phyloP scores from a whole-genome alignment of 257 asterid species.

The Gardenia jasminoides region DNA sequence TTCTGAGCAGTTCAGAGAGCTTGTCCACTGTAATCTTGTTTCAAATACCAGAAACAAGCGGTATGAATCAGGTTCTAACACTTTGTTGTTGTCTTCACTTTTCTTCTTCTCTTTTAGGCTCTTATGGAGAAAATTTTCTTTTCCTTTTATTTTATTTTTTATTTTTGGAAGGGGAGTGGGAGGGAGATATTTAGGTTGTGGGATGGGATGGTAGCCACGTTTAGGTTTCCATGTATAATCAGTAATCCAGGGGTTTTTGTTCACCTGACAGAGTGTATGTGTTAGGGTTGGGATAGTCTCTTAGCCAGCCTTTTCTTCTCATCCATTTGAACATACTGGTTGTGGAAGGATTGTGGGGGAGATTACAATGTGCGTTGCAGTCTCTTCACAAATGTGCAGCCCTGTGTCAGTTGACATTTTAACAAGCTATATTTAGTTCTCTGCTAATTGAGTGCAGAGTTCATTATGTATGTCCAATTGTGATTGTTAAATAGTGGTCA shows the following conservation, averaged over 20 bases:
- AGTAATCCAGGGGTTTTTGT: not conserved
- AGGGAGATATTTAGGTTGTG: too few species aligned
- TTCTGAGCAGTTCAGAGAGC: not conserved
- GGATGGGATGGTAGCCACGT: not conserved
- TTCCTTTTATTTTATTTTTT: not conserved
- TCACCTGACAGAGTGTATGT: conserved; percentile 2
- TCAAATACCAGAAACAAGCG: not conserved
- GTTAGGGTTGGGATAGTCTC: conserved; percentile 15
- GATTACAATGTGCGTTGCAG: not conserved
- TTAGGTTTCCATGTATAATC: not conserved
- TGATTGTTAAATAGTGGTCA: not conserved
- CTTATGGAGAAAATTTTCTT: not conserved
- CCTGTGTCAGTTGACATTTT: not conserved
- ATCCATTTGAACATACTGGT: not conserved
- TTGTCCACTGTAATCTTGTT: not conserved
- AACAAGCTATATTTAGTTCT: not conserved
- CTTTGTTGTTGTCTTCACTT: conserved; percentile 5
- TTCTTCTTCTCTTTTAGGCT: not conserved
- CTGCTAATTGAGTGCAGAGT: not conserved
- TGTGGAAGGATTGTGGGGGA: conserved; percentile 12
- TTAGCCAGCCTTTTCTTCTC: conserved; percentile 5
- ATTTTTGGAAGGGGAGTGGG: too few species aligned
- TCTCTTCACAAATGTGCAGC: not conserved
- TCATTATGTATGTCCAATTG: not conserved
- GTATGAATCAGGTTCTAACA: not conserved